Percentiles rank a stretch among this genome's conserved stretches.
Evolutionary conservation across 1,284 basidiomycete species (phyloP).

Genomic region (Pyrrhoderma lamaoense): DNA sequence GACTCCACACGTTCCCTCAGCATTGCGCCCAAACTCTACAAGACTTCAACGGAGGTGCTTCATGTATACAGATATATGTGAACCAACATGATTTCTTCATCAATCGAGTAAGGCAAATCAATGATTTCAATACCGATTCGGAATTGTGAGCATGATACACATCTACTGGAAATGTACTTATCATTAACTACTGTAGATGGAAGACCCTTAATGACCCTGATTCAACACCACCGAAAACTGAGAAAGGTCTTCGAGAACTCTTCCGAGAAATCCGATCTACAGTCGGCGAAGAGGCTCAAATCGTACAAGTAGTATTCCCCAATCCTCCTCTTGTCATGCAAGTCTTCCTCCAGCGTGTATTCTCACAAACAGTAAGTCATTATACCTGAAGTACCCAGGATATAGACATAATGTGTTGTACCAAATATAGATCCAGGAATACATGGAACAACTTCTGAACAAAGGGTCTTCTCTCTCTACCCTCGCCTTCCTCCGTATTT

Average conservation of each 20-base stretch:
- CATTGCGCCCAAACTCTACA: constrained; percentile 96
- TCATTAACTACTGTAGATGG: constrained; percentile 61
- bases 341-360: constrained; percentile 95
- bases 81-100: constrained; percentile 99
- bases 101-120: constrained; percentile 68
- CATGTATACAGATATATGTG: constrained; percentile 97
- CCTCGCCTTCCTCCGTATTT: constrained; percentile 84
- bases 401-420: not conserved
- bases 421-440: constrained; percentile 79
- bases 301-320: constrained; percentile 98
- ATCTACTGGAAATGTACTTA: not conserved
- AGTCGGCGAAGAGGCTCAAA: constrained; percentile 93
- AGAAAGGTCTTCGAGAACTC: constrained; percentile 74
- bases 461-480: constrained; percentile 72
- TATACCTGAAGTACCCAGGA: not conserved
- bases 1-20: constrained; percentile 38
- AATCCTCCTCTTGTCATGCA: constrained; percentile 98
- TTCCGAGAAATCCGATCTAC: constrained; percentile 87
- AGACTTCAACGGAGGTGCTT: constrained; percentile 96
- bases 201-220: constrained; percentile 73
- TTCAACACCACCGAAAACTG: constrained; percentile 68
- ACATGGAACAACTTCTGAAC: constrained; percentile 81
- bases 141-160: constrained; percentile 43
- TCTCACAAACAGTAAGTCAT: constrained; percentile 85
- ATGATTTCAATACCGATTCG: constrained; percentile 46